A percentile compares a stretch with the other conserved stretches of the same genome.
Evolutionary conservation across 2,329 filamentous ascomycete species (phyloP).

Genomic region (Ceratocystis eucalypticola): DNA sequence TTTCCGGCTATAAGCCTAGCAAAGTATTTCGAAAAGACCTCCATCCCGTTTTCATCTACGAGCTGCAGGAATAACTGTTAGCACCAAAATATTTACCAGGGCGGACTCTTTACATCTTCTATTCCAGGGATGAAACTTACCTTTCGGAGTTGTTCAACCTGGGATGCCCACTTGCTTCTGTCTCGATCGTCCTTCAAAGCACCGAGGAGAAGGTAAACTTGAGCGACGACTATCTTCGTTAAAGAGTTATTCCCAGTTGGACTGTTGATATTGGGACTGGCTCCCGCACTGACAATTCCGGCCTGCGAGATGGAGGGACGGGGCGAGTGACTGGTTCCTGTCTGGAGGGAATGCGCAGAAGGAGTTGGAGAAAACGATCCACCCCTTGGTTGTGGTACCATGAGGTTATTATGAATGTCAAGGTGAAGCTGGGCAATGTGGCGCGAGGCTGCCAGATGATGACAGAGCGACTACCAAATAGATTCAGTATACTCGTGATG

Average conservation of each 20-base stretch:
- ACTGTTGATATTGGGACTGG: constrained; percentile 48
- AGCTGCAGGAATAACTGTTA: constrained; percentile 41
- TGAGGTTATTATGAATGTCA: constrained; percentile 32
- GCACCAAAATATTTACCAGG: not conserved
- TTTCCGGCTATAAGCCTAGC: constrained; percentile 83
- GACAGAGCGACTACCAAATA: constrained; percentile 2
- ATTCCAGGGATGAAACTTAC: constrained; percentile 35
- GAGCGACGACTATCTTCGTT: constrained; percentile 86
- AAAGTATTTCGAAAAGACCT: constrained; percentile 94
- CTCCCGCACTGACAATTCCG: constrained; percentile 45
- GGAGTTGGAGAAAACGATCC: constrained; percentile 52
- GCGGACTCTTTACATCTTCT: not conserved
- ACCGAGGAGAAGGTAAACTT: constrained; percentile 87
- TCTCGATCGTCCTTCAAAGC: constrained; percentile 90
- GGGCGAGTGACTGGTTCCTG: constrained; percentile 41
- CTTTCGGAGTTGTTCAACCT: constrained; percentile 84
- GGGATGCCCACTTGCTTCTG: constrained; percentile 79
- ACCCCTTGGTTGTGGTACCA: constrained; percentile 47
- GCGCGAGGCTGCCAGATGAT: not conserved
- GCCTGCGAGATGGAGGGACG: constrained; percentile 38
- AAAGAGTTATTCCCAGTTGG: constrained; percentile 53
- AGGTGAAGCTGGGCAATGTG: constrained; percentile 23
- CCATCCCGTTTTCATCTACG: constrained; percentile 97
- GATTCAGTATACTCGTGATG: not conserved
- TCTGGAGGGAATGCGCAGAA: constrained; percentile 41